Percentiles rank a stretch among this genome's conserved stretches.
These are phyloP conservation scores for Xylaria acuta DNA, from an alignment of 495 filamentous ascomycete genomes.

Conservation along the genomic window DNA sequence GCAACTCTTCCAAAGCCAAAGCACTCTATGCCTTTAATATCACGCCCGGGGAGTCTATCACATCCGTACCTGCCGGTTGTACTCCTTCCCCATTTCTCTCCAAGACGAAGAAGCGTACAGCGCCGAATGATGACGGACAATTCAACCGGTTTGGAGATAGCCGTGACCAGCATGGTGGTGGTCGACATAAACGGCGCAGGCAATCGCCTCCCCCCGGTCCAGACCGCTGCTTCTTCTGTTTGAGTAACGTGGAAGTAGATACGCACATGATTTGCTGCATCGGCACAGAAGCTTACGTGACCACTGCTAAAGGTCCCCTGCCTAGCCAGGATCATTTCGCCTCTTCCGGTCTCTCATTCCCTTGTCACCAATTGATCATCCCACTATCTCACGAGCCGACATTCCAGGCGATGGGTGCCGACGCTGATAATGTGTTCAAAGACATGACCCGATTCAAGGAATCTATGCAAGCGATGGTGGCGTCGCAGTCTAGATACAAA, in stretches of 20 bases:
- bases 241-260: constrained; percentile 80
- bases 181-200: constrained; percentile 61
- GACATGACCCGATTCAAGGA: constrained; percentile 84
- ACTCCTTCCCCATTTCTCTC: constrained; percentile 72
- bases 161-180: constrained; percentile 58
- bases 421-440: constrained; percentile 64
- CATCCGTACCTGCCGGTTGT: constrained; percentile 66
- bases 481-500: constrained; percentile 55
- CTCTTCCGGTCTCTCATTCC: constrained; percentile 67
- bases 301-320: constrained; percentile 90
- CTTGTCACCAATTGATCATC: constrained; percentile 89
- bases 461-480: constrained; percentile 73
- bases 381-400: constrained; percentile 71
- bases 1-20: constrained; percentile 76
- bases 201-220: constrained; percentile 68
- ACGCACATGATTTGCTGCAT: constrained; percentile 90
- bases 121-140: constrained; percentile 58
- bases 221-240: constrained; percentile 90
- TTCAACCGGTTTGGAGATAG: constrained; percentile 72
- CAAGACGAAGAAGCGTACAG: constrained; percentile 64
- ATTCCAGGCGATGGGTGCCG: constrained; percentile 64
- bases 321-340: constrained; percentile 70
- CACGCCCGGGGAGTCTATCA: constrained; percentile 61
- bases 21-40: constrained; percentile 90
- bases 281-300: constrained; percentile 82